Base-by-base conservation (phyloP, 768 basidiomycete genomes). In the Tephrocybe sp. region DNA sequence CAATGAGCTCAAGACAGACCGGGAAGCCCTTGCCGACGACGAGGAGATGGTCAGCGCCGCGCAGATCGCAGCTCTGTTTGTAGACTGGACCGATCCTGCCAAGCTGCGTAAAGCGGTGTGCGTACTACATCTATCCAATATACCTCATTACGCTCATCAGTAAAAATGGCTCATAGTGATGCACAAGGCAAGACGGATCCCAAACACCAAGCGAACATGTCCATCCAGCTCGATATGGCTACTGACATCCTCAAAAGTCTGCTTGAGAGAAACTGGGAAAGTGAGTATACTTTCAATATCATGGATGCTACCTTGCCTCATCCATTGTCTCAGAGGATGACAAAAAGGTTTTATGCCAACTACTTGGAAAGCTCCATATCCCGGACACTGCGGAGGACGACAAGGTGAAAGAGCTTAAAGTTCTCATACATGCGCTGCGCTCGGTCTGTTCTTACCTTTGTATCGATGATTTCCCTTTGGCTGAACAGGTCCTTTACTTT, bases 41-140 rank as follows among this genome's bases (percentile, higher is more conserved):
- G 75, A 82, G 47, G 78, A 80, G 22, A 79, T 82, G 77, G 69
- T 84, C 16, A 72, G 73, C 2, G 71, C 81, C 0, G 65, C 72
- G 11, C 84, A 86, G 58, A 76, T 87, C 34, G 74, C 75, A 0
- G 65, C 75, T 16, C 78, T 89, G 75, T 79, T 90, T 57, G 69
- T 82, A 9, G 86, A 89, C 47, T 89, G 87, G 86, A 88, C 86
- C 4, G 83, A 90, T 63, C 87, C 87, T 0, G 69, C 75, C 50
- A 83, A 82, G 54, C 70, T 79, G 28, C 70, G 75, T 75, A 49
- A 59, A 74, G 68, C 30, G 15, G 30, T 54, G 51, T 57, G 27
- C 36, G 60, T 50, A 19, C 12, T 39, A 13, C 9, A 31, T 25
- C 21, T 16, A n/a, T 38, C 9, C 9, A 9, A 28, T 9, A 35